phyloP scores from a whole-genome alignment of 2,329 filamentous ascomycete genomes.

The Fusarium sp. region DNA sequence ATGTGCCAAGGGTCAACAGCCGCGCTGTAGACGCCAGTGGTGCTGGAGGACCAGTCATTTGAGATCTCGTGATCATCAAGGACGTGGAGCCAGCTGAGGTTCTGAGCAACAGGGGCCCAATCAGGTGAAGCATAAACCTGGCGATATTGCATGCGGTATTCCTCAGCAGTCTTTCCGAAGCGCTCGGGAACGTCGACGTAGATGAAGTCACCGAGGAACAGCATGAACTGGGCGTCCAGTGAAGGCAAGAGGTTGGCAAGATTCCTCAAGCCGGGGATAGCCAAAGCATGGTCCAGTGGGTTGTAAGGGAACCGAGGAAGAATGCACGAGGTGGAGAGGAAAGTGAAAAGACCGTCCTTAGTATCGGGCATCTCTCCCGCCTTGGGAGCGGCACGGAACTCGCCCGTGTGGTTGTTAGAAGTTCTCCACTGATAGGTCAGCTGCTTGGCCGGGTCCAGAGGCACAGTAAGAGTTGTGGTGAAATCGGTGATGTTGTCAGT shows the following conservation, averaged over 20 bases:
- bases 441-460: constrained; percentile 72
- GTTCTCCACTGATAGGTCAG: constrained; percentile 85
- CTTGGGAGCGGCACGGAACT: constrained; percentile 81
- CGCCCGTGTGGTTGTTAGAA: constrained; percentile 87
- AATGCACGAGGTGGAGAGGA: constrained; percentile 92
- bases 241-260: constrained; percentile 79
- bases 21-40: constrained; percentile 80
- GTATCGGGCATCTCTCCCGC: constrained; percentile 71
- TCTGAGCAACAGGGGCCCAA: constrained; percentile 79
- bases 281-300: constrained; percentile 82
- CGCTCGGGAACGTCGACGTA: constrained; percentile 89
- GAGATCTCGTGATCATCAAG: constrained; percentile 96
- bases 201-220: constrained; percentile 89
- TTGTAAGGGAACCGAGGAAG: constrained; percentile 92
- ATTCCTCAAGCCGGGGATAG: constrained; percentile 82
- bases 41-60: constrained; percentile 91
- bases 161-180: constrained; percentile 76
- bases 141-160: constrained; percentile 92
- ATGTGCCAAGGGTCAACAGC: constrained; percentile 87
- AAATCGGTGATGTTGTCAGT: constrained; percentile 85
- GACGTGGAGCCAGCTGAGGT: constrained; percentile 97
- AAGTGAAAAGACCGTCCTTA: constrained; percentile 81
- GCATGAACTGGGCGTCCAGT: constrained; percentile 80
- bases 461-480: constrained; percentile 77
- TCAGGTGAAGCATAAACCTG: constrained; percentile 97